phyloP scores from a whole-genome alignment of 768 basidiomycete species.

The Termitomyces sp. region DNA sequence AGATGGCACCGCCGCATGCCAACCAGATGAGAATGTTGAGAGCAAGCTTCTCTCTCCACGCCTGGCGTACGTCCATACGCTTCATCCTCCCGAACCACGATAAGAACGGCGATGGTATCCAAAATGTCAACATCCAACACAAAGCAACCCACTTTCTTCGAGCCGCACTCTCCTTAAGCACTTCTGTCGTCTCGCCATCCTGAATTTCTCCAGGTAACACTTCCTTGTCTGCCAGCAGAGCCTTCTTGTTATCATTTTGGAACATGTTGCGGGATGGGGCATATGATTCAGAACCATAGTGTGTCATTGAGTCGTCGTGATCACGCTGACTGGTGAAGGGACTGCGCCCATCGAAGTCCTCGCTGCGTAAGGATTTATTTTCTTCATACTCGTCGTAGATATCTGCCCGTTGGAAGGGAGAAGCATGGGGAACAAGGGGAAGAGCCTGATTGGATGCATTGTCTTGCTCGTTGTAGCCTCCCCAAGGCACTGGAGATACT shows the following conservation, averaged over 20 bases:
- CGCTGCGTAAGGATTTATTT: constrained; percentile 65
- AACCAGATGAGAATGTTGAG: constrained; percentile 97
- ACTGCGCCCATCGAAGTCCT: constrained; percentile 80
- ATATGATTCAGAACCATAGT: constrained; percentile 89
- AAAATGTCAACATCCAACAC: constrained; percentile 89
- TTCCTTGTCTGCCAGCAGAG: constrained; percentile 68
- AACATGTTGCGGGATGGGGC: constrained; percentile 97
- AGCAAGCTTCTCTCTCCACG: constrained; percentile 96
- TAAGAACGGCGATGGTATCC: constrained; percentile 75
- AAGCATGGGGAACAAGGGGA: constrained; percentile 81
- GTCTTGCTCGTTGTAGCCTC: constrained; percentile 50
- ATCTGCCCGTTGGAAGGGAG: constrained; percentile 76
- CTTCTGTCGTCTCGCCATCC: constrained; percentile 86
- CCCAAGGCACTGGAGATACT: constrained; percentile 25
- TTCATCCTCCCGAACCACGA: constrained; percentile 86
- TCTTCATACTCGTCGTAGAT: constrained; percentile 78
- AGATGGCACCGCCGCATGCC: constrained; percentile 81
- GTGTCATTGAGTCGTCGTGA: constrained; percentile 73
- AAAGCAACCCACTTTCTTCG: constrained; percentile 85
- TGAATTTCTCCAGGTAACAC: constrained; percentile 79
- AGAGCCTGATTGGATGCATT: constrained; percentile 65
- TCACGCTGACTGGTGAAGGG: constrained; percentile 75
- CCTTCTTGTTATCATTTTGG: constrained; percentile 74
- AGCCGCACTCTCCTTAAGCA: constrained; percentile 77
- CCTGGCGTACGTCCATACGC: constrained; percentile 87